Evolutionary conservation across 2,329 filamentous ascomycete genomes (phyloP), one percentile per base, ranked within the genome.

Genomic region (Apiospora phragmitis): DNA sequence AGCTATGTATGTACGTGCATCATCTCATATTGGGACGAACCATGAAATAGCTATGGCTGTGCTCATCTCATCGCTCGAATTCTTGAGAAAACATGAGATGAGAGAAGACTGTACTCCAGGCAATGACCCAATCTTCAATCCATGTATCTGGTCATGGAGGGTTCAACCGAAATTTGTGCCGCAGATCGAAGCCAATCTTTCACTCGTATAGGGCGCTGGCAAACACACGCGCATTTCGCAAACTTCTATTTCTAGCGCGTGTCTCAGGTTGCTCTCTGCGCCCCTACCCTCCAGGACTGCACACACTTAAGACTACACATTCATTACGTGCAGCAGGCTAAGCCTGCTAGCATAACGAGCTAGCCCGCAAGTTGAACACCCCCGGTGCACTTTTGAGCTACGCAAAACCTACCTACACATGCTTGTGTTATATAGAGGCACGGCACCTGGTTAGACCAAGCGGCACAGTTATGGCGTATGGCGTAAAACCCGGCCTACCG

Each of bases 171-270:
- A 38, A 38, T 62, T 8, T 6, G 11, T 21, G 21, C 55, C 32
- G 32, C 32, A 62, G 55, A 62, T 62, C 55, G 14, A 62, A 38
- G 55, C 29, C 32, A 21, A 38, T 62, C 32, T 62, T 14, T 38
- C 21, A 21, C 35, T 38, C 55, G 55, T 14, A 11, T 62, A 11
- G 18, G 21, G 18, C 18, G 14, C 55, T 38, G 55, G 32, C 55
- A 38, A 38, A n/a, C 55, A 62, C 55, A 62, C 55, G 18, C 32
- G 32, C 55, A 62, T 62, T 62, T 38, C 55, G 32, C 32, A 62
- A 62, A 62, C 55, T 62, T 62, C 55, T 35, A 62, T 38, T 62
- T 62, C 55, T 62, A 62, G 55, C 32, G 32, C 55, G 55, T 35
- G 55, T 35, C 55, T 62, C 32, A 62, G 55, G 55, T 38, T 18